phyloP scores from a whole-genome alignment of 441 rosid genomes.

The Arabidopsis hybrid region DNA sequence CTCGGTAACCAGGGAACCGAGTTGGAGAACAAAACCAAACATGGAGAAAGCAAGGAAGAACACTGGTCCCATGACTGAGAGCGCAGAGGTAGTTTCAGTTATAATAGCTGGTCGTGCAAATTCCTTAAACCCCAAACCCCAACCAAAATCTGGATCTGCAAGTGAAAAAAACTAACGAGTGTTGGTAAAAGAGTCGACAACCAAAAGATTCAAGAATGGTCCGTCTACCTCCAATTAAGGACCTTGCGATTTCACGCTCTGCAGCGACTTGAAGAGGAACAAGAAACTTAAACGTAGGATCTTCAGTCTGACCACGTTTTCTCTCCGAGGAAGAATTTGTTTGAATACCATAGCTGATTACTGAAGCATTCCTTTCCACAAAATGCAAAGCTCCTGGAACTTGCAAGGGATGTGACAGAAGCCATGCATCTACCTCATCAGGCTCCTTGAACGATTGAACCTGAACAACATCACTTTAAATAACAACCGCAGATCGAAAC shows the following conservation, averaged over 20 bases:
- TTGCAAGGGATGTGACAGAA: constrained; percentile 60
- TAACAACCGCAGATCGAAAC: too few relatives aligned
- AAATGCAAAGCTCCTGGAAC: constrained; percentile 90
- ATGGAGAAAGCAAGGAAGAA: constrained; percentile 90
- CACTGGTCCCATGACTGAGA: constrained; percentile 60
- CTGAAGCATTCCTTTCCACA: constrained; percentile 54
- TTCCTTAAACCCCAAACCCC: constrained; percentile 82
- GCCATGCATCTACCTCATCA: constrained; percentile 78
- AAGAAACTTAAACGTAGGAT: constrained; percentile 85
- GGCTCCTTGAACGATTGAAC: constrained; percentile 74
- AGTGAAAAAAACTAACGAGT: background rate
- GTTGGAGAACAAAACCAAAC: constrained; percentile 90
- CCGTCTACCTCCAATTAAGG: constrained; percentile 69
- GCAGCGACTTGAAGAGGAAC: constrained; percentile 94
- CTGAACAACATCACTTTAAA: constrained; percentile 44
- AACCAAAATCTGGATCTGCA: constrained; percentile 67
- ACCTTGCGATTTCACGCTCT: constrained; percentile 94
- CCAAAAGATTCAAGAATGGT: constrained; percentile 17
- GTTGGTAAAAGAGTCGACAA: background rate
- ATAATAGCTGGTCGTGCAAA: constrained; percentile 68
- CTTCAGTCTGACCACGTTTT: constrained; percentile 69
- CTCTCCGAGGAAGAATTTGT: constrained; percentile 70
- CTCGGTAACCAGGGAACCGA: constrained; percentile 73
- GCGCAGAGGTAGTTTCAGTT: constrained; percentile 38
- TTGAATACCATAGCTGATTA: constrained; percentile 84